Conservation (phyloP, 164 flowering plant genomes). For the Chloranthus sessilifolius region DNA sequence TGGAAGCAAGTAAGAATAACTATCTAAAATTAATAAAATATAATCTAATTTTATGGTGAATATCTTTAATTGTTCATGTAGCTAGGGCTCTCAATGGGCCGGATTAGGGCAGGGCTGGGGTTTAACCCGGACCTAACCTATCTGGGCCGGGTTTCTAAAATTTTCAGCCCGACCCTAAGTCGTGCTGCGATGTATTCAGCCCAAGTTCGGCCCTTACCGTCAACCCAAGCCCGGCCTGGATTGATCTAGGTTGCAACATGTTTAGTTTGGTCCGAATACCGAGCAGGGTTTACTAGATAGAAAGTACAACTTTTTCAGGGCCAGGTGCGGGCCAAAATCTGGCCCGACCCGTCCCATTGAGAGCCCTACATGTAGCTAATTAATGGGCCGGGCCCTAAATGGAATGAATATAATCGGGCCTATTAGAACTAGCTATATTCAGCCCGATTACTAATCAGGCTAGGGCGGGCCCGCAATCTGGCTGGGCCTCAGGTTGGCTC, state of each 20-base stretch:
- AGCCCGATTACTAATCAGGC: too few species aligned
- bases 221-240: too few species aligned
- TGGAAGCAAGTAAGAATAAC: slow-evolving; percentile 28
- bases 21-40: background rate
- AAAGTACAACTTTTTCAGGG: too few species aligned
- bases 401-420: background rate
- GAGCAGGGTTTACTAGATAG: too few species aligned
- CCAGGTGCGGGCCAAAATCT: too few species aligned
- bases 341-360: background rate
- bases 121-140: background rate
- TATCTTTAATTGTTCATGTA: background rate
- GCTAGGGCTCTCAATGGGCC: too few species aligned
- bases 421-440: background rate
- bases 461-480: too few species aligned
- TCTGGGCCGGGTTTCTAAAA: too few species aligned
- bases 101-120: background rate
- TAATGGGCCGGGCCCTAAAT: background rate
- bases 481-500: too few species aligned
- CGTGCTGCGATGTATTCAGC: background rate
- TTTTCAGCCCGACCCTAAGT: too few species aligned
- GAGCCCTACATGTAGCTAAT: background rate
- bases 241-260: too few species aligned
- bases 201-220: background rate
- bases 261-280: too few species aligned
- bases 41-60: background rate